Evolutionary conservation across 257 asterid species (phyloP).

Genomic region (Salvia rosmarinus): DNA sequence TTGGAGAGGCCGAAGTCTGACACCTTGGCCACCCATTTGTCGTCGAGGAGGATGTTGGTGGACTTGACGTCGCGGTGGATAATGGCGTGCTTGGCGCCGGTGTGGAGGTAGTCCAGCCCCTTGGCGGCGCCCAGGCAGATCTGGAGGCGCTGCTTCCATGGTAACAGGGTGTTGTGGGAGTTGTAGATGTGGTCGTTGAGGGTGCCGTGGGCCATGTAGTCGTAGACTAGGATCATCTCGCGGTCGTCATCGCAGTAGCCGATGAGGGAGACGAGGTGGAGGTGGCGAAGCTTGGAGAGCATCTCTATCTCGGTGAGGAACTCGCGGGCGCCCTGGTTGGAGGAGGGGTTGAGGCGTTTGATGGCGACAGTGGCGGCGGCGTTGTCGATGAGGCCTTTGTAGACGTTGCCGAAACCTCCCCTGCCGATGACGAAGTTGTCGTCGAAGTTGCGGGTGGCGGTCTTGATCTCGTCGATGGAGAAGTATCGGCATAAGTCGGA

Average conservation of each 20-base stretch:
- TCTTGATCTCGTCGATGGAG: conserved; percentile 50
- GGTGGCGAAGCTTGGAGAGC: too few relatives aligned
- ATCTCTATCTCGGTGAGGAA: conserved; percentile 69
- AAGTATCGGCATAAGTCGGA: conserved; percentile 38
- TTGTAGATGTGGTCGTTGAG: conserved; percentile 56
- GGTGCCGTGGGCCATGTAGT: too few relatives aligned
- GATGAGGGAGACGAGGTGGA: too few relatives aligned
- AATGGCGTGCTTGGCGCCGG: too few relatives aligned
- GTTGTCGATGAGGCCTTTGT: conserved; percentile 54
- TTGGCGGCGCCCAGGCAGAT: conserved; percentile 69
- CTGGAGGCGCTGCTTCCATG: conserved; percentile 60
- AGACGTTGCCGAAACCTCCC: conserved; percentile 72
- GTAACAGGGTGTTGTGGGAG: conserved; percentile 42
- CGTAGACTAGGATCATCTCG: too few relatives aligned
- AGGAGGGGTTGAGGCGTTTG: conserved; percentile 51
- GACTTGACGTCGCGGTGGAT: too few relatives aligned
- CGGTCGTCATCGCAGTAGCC: too few relatives aligned
- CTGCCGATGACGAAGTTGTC: conserved; percentile 49
- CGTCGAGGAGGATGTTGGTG: too few relatives aligned
- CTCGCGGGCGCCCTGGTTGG: conserved; percentile 60
- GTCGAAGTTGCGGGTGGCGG: conserved; percentile 51
- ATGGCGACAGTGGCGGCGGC: too few relatives aligned
- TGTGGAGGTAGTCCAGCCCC: conserved; percentile 67
- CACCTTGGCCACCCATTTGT: too few relatives aligned
- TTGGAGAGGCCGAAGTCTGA: conserved; percentile 79